Evolutionary conservation across 2,329 filamentous ascomycete genomes (phyloP).

Genomic region (Parastagonospora nodorum): DNA sequence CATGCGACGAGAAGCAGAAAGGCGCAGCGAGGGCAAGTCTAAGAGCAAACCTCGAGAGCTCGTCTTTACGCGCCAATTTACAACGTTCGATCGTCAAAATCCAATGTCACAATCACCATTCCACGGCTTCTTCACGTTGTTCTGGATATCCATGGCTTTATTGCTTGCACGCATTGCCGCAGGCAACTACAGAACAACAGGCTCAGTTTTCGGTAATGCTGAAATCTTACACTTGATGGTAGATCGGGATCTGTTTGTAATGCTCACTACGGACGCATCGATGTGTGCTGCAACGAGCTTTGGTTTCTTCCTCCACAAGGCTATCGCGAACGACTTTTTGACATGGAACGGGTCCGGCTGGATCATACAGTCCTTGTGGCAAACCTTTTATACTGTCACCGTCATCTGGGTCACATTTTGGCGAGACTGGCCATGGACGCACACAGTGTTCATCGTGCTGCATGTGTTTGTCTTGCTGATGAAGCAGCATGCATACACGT

Average conservation of each 20-base stretch:
- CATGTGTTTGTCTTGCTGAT: constrained; percentile 78
- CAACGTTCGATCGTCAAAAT: constrained; percentile 76
- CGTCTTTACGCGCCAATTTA: constrained; percentile 75
- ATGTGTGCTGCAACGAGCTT: constrained; percentile 71
- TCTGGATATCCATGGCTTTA: constrained; percentile 70
- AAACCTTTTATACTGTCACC: constrained; percentile 65
- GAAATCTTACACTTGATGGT: constrained; percentile 76
- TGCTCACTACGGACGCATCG: constrained; percentile 67
- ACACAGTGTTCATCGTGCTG: constrained; percentile 77
- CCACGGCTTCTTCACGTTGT: constrained; percentile 78
- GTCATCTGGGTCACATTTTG: constrained; percentile 70
- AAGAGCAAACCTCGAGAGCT: constrained; percentile 58
- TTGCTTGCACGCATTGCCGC: constrained; percentile 70
- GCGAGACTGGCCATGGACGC: constrained; percentile 82
- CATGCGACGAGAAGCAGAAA: constrained; percentile 49
- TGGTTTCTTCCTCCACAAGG: constrained; percentile 67
- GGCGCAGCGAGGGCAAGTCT: constrained; percentile 34
- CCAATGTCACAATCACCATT: constrained; percentile 69
- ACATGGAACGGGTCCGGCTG: constrained; percentile 72
- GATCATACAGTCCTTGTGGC: constrained; percentile 78
- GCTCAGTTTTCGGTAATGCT: constrained; percentile 70
- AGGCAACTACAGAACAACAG: constrained; percentile 71
- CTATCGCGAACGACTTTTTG: constrained; percentile 63
- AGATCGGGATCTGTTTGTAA: constrained; percentile 56
- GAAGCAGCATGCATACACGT: constrained; percentile 82